Evolutionary conservation across 495 filamentous ascomycete species (phyloP), one percentile per base, ranked within the genome.

Genomic region (Viridothelium virens): DNA sequence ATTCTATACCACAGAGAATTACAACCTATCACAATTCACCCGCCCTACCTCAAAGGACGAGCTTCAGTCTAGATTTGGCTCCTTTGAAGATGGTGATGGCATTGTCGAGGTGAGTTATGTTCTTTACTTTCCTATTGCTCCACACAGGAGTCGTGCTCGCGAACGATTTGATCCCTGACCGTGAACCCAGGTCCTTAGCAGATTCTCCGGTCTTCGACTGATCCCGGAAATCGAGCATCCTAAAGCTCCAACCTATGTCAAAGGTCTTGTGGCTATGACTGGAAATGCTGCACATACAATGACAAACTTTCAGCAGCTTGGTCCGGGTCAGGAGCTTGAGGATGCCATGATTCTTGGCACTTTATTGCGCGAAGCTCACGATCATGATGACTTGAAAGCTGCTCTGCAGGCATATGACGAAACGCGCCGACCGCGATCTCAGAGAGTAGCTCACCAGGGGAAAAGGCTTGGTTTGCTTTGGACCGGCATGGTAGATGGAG

Each of bases 141-240:
- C 25, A 25, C 25, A 25, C 0, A 25, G 25, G 25, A 25, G 25
- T 25, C 25, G 25, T 25, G 25, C 25, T 25, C 25, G 25, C 25
- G 25, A 47, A 48, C n/a, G 5, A 41, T 63, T 31, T 33, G 2
- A 18, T 34, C 33, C 33, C 62, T 64, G 62, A 63, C 12, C 14
- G 7, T 38, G n/a, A 9, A 16, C 25, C 2, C 12, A 64, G 62
- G 62, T 50, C 2, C 62, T 64, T 39, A 64, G 62, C 39, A 46
- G 25, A 64, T 64, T 64, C 39, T 48, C 41, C 25, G 62, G 62
- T 33, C 62, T 64, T 16, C 62, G 62, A 2, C 25, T 64, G 31
- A 64, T 64, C 11, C 62, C 62, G 33, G 62, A 64, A 33, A 64
- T 64, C 36, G 62, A 64, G 62, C 62, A 64, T 36, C 62, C 62